Conservation (phyloP, 2,329 filamentous ascomycete genomes). For the Elsinoe australis region DNA sequence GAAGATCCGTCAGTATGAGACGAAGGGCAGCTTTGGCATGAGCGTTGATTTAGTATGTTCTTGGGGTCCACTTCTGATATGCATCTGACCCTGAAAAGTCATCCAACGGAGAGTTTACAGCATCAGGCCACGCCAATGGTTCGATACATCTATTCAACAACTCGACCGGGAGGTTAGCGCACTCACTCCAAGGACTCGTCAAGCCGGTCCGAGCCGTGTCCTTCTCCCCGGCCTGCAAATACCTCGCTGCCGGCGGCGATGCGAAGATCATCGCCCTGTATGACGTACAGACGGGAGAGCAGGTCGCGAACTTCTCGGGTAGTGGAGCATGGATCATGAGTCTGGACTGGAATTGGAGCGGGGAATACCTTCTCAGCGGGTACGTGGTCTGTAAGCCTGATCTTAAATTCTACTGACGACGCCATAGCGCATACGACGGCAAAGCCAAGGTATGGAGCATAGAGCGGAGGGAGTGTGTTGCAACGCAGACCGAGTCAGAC, state of each 20-base stretch:
- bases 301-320: slow-evolving; percentile 74
- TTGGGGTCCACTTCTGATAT: slow-evolving; percentile 15
- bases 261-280: slow-evolving; percentile 83
- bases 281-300: slow-evolving; percentile 85
- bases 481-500: slow-evolving; percentile 86
- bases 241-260: slow-evolving; percentile 85
- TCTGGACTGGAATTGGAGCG: slow-evolving; percentile 86
- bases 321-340: slow-evolving; percentile 84
- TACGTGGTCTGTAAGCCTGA: slow-evolving; percentile 29
- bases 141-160: slow-evolving; percentile 94
- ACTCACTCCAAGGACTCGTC: slow-evolving; percentile 81
- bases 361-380: slow-evolving; percentile 83
- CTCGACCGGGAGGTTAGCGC: slow-evolving; percentile 72
- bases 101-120: slow-evolving; percentile 72
- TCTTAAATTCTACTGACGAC: background rate
- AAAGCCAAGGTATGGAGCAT: slow-evolving; percentile 96
- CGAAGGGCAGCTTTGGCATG: slow-evolving; percentile 84
- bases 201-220: slow-evolving; percentile 78
- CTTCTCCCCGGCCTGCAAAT: slow-evolving; percentile 78
- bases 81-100: slow-evolving; percentile 38
- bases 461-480: slow-evolving; percentile 74
- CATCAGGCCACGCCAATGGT: slow-evolving; percentile 87
- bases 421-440: slow-evolving; percentile 65
- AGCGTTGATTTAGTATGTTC: slow-evolving; percentile 65
- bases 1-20: slow-evolving; percentile 78